phyloP scores from a whole-genome alignment of 2,329 filamentous ascomycete genomes.

The Aspergillus aculeatinus region DNA sequence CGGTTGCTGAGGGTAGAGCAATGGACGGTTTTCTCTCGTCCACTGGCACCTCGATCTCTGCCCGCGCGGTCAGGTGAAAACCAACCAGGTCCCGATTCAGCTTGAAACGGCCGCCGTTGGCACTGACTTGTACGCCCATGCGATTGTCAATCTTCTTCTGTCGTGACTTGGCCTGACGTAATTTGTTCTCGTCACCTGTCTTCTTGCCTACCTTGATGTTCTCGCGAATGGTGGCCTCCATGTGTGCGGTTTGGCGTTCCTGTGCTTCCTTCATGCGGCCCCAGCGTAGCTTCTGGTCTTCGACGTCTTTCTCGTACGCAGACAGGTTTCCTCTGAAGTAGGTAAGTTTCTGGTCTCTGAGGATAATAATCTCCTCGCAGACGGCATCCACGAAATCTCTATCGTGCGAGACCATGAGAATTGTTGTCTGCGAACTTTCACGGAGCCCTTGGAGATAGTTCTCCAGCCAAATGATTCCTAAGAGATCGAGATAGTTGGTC shows the following conservation, averaged over 20 bases:
- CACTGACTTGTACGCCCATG: slow-evolving; percentile 72
- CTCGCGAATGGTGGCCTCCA: slow-evolving; percentile 72
- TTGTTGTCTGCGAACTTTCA: slow-evolving; percentile 57
- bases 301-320: slow-evolving; percentile 66
- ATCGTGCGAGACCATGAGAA: slow-evolving; percentile 81
- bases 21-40: slow-evolving; percentile 60
- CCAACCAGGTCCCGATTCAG: slow-evolving; percentile 71
- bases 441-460: slow-evolving; percentile 62
- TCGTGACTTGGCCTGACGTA: slow-evolving; percentile 79
- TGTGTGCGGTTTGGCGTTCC: slow-evolving; percentile 76
- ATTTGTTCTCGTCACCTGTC: slow-evolving; percentile 78
- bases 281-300: slow-evolving; percentile 65
- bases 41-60: slow-evolving; percentile 68
- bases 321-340: slow-evolving; percentile 75
- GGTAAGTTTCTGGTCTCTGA: slow-evolving; percentile 69
- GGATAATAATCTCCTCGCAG: slow-evolving; percentile 71
- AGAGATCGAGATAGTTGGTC: slow-evolving; percentile 80
- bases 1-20: slow-evolving; percentile 61
- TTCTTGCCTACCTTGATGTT: slow-evolving; percentile 74
- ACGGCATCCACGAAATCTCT: slow-evolving; percentile 75
- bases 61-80: slow-evolving; percentile 58
- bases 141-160: slow-evolving; percentile 83
- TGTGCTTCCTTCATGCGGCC: slow-evolving; percentile 77
- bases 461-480: slow-evolving; percentile 83
- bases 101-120: slow-evolving; percentile 74